phyloP scores from a whole-genome alignment of 1,284 basidiomycete genomes.

The Ustilago tritici region DNA sequence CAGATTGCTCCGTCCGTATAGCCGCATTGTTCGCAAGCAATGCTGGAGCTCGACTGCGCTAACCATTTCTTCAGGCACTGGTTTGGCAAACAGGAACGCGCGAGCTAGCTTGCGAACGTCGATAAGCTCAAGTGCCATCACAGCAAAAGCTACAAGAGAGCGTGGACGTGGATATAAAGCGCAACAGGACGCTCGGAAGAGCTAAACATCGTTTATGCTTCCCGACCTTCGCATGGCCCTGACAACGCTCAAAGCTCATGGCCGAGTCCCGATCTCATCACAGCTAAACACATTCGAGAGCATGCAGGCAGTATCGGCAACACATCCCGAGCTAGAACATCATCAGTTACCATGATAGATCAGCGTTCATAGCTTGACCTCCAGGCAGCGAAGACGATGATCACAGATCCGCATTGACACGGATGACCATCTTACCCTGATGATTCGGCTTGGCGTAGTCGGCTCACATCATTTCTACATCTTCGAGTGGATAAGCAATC shows the following conservation, averaged over 20 bases:
- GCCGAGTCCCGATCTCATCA: background rate
- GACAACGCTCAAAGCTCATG: background rate
- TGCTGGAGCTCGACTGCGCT: no score
- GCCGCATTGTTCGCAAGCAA: background rate
- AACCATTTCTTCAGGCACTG: background rate
- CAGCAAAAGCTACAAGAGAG: background rate
- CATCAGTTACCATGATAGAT: background rate
- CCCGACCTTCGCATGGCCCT: background rate
- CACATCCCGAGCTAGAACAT: background rate
- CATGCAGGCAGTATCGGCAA: background rate
- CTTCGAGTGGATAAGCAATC: slow-evolving; percentile 42
- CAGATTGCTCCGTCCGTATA: slow-evolving; percentile 3
- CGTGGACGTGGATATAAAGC: background rate
- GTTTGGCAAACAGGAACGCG: background rate
- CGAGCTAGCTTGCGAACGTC: background rate
- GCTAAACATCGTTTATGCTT: slow-evolving; percentile 22
- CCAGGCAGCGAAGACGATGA: background rate
- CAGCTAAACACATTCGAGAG: background rate
- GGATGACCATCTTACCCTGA: slow-evolving; percentile 43
- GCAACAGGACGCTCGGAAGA: slow-evolving; percentile 24
- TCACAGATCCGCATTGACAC: slow-evolving; percentile 22
- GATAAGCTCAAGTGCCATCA: background rate
- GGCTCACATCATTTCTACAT: slow-evolving; percentile 40
- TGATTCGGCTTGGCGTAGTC: slow-evolving; percentile 37
- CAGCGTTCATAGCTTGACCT: background rate